Percentiles rank a stretch among this genome's conserved stretches.
These are phyloP conservation scores for Tulasnella sp. DNA, from an alignment of 768 basidiomycete species.

Conservation along the genomic window DNA sequence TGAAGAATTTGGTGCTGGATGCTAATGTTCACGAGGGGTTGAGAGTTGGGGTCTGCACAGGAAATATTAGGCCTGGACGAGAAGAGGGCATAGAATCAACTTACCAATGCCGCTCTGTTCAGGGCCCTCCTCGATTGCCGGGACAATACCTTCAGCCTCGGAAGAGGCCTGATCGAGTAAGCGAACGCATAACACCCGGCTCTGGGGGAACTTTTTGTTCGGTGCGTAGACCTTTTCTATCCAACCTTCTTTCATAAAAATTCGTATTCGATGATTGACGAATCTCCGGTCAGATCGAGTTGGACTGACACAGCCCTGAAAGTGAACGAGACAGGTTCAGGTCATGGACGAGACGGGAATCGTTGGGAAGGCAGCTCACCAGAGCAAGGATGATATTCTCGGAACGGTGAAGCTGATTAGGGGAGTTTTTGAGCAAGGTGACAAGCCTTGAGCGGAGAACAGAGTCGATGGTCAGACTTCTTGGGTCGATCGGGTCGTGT, in stretches of 20 bases:
- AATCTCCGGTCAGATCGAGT: conserved; percentile 77
- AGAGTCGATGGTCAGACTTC: conserved; percentile 59
- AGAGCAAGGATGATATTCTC: conserved; percentile 73
- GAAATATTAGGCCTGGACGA: conserved; percentile 31
- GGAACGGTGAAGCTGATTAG: conserved; percentile 65
- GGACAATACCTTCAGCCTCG: conserved; percentile 38
- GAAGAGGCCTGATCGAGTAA: conserved; percentile 45
- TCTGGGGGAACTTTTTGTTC: conserved; percentile 45
- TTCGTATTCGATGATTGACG: conserved; percentile 68
- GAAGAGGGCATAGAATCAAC: conserved; percentile 24
- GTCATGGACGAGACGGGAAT: conserved; percentile 5
- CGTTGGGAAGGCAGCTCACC: conserved; percentile 43
- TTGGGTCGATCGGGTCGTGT: conserved; percentile 16
- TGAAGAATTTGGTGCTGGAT: conserved; percentile 79
- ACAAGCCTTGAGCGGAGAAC: conserved; percentile 67
- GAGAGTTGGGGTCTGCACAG: conserved; percentile 24
- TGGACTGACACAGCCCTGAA: conserved; percentile 70
- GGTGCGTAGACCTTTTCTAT: conserved; percentile 74
- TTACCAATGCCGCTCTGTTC: conserved; percentile 39
- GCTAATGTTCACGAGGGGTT: conserved; percentile 48
- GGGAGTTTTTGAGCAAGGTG: conserved; percentile 65
- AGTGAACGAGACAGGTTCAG: conserved; percentile 18
- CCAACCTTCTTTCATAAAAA: conserved; percentile 65
- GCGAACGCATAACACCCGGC: conserved; percentile 59
- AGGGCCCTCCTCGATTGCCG: conserved; percentile 44